These are phyloP conservation scores for Trichoderma cornu-damae DNA, from an alignment of 2,329 filamentous ascomycete species.

Conservation along the genomic window DNA sequence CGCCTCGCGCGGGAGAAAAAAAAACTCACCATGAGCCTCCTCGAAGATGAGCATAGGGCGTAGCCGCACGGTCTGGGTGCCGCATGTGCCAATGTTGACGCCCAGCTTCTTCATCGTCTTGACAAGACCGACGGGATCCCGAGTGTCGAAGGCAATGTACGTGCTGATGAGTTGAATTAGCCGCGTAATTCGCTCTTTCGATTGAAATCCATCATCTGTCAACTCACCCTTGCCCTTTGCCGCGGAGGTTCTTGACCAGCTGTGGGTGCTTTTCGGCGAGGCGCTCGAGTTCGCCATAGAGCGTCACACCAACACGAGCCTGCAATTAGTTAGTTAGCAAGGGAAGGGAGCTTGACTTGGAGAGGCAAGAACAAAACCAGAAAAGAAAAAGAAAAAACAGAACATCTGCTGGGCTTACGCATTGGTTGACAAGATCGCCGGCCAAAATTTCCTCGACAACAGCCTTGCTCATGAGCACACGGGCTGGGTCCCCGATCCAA, in stretches of 20 bases:
- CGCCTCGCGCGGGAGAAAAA: no score
- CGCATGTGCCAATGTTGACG: slow-evolving; percentile 74
- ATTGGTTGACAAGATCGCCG: slow-evolving; percentile 62
- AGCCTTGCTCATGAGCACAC: slow-evolving; percentile 69
- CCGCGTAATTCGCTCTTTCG: neutral
- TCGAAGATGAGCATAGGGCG: slow-evolving; percentile 80
- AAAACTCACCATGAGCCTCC: slow-evolving; percentile 52
- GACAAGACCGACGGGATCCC: slow-evolving; percentile 63
- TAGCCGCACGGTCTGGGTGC: slow-evolving; percentile 62
- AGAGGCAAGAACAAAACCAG: no score
- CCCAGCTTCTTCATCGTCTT: slow-evolving; percentile 65
- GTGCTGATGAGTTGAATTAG: slow-evolving; percentile 38
- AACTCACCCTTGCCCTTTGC: slow-evolving; percentile 59
- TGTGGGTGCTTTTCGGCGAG: slow-evolving; percentile 62
- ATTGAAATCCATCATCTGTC: no score
- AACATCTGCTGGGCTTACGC: slow-evolving; percentile 21
- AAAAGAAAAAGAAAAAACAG: no score
- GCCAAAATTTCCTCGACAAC: slow-evolving; percentile 71
- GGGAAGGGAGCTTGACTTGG: no score
- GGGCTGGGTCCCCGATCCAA: slow-evolving; percentile 79
- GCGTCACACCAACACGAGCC: slow-evolving; percentile 60
- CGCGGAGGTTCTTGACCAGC: slow-evolving; percentile 67
- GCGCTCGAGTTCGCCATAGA: slow-evolving; percentile 60
- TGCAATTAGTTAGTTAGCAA: neutral
- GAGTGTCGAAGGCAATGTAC: slow-evolving; percentile 76